Evolutionary conservation across 192 early-diverging fungal genomes (phyloP), one percentile per base, ranked within the genome.

Genomic region (Coemansia sp.): DNA sequence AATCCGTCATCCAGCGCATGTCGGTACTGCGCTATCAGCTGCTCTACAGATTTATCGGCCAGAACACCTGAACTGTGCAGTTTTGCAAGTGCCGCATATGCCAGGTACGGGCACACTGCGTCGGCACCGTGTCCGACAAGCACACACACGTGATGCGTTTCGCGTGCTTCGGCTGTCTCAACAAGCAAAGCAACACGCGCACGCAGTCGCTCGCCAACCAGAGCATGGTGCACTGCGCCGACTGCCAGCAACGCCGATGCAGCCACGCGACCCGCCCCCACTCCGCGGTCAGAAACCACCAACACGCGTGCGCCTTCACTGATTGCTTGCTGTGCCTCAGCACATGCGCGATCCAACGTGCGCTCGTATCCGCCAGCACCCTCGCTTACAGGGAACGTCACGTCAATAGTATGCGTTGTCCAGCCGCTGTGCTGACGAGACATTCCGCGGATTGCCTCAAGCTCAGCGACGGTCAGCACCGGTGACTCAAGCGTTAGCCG

Each of bases 111-210:
- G 79, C 91, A 94, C 69, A 95, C 86, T 14, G 89, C 92, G 82
- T 98, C 95, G 37, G 90, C 93, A 80, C 93, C 93, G 63, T 95
- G 97, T 46, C 96, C 94, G 18, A 97, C 81, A 54, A 97, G 83
- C 3, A 95, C 93, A 72, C 94, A 96, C 58, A 92, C 89, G 50
- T 97, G 94, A 77, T 98, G 94, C 6, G 93, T 90, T 67, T 98
- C 94, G 57, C 93, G 86, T 7, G 93, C 94, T 80, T 98, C 96
- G 39, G 86, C 93, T 21, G 91, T 92, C 67, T 97, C 94, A 34
- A 92, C 84, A 37, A 93, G 74, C 33, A 98, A 81, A 18, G 91
- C 93, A 44, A 96, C 91, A 59, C 87, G 85, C 56, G 87, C 86
- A 33, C 96, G 91, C 62, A 89, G 87, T 81, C 91, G 93, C 66